Evolutionary conservation across 192 early-diverging fungal genomes (phyloP).

Genomic region (Nowakowskiella sp.): DNA sequence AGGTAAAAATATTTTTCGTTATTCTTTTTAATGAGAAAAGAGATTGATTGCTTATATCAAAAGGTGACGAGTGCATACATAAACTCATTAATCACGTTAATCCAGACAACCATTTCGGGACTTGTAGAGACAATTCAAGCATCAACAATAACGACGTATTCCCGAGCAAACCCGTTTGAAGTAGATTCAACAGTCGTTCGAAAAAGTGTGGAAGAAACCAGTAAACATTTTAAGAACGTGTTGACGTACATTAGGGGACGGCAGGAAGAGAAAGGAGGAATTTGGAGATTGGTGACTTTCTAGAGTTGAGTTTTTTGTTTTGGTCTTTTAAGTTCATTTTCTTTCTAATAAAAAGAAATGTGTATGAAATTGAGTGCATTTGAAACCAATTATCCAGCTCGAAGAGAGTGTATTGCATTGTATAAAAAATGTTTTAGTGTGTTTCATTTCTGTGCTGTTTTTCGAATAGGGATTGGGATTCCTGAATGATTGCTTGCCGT

Average conservation of each 20-base stretch:
- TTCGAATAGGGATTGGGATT: no score
- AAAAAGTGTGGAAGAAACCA: conserved; percentile 11
- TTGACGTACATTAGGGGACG: conserved; percentile 20
- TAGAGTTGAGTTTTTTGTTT: background rate
- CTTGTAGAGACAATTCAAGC: conserved; percentile 15
- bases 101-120: conserved; percentile 41
- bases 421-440: no score
- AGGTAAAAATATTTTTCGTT: conserved; percentile 40
- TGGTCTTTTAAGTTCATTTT: background rate
- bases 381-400: no score
- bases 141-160: conserved; percentile 16
- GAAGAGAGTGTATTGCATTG: no score
- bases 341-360: background rate
- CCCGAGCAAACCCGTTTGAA: background rate
- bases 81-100: conserved; percentile 89
- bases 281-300: background rate
- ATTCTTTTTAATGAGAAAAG: background rate
- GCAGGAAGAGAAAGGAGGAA: conserved; percentile 20
- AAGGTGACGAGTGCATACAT: conserved; percentile 88
- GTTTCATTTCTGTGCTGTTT: no score
- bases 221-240: conserved; percentile 30
- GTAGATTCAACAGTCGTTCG: background rate
- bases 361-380: no score
- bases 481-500: no score
- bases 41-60: background rate